Evolutionary conservation across 1,139 yeast genomes (phyloP), one percentile per base, ranked within the genome.

Genomic region (Sugiyamaella pinicola): DNA sequence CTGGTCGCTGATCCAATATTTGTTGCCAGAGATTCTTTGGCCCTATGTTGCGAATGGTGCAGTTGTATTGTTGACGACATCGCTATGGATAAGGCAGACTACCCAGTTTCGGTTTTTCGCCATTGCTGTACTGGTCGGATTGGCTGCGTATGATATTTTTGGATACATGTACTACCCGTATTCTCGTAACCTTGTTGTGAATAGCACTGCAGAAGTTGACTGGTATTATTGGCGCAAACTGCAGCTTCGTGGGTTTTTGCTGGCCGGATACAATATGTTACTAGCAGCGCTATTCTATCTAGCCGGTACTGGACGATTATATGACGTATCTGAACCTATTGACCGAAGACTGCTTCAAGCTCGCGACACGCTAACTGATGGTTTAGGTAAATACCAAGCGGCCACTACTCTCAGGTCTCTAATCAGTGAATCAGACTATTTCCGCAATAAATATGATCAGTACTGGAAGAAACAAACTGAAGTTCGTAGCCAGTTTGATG

Each of bases 251-350:
- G 61, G 58, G 1, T 28, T 47, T 9, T 31, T 48, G 2, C 51
- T 64, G 13, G 51, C 57, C 6, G 51, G 33, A 1, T 51, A 55
- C 42, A 55, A 63, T 37, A 43, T 41, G 15, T 38, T 54, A 3
- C 37, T 60, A n/a, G 65, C 57, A 1, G 41, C 35, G 3, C 15
- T 61, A 40, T 22, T 62, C 13, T 61, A 40, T 41, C 42, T 62
- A 21, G 52, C 63, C 0, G 58, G 58, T 21, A 57, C 65, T 4
- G 65, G 65, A 5, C 54, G 64, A 6, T 44, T 59, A 28, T 63
- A 52, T 40, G 58, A 56, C 15, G 37, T 47, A 18, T 38, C 48
- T 13, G 57, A 52, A 35, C 55, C 61, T 2, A 37, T 54, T 12
- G 56, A 51, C 17, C 13, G 13, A 12, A 47, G 50, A 13, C 31